Evolutionary conservation across 306 rosid species (phyloP).

Genomic region (Glycine soja): DNA sequence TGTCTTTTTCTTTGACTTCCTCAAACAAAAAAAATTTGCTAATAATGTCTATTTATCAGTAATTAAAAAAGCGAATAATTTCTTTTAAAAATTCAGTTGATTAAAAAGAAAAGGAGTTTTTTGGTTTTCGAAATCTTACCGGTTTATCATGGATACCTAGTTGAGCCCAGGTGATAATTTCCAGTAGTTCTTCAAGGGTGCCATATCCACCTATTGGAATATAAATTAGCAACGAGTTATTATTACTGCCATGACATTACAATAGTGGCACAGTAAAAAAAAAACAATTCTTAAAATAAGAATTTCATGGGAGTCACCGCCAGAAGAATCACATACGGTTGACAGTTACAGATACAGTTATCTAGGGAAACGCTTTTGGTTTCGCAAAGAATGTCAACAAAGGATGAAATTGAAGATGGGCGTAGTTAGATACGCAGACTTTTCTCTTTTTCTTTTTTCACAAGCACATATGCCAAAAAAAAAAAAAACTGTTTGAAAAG

Average conservation of each 20-base stretch:
- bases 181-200: conserved; percentile 86
- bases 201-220: conserved; percentile 80
- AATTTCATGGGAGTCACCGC: conserved; percentile 21
- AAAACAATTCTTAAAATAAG: neutral
- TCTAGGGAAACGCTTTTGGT: conserved; percentile 1
- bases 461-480: neutral
- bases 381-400: neutral
- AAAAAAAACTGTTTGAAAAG: neutral
- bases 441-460: too few relatives aligned
- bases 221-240: conserved; percentile 13
- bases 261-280: neutral
- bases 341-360: conserved; percentile 35
- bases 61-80: neutral
- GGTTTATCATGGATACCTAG: conserved; percentile 94
- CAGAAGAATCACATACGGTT: conserved; percentile 34
- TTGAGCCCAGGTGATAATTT: conserved; percentile 95
- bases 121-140: conserved; percentile 47
- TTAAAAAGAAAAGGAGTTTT: too few relatives aligned
- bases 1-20: conserved; percentile 44
- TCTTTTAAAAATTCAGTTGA: neutral
- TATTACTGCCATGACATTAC: neutral
- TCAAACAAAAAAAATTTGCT: neutral
- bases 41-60: neutral
- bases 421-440: neutral
- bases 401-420: neutral